Percentiles rank a stretch among this genome's conserved stretches.
Evolutionary conservation across 768 basidiomycete genomes (phyloP).

Genomic region (Inosperma sp.): DNA sequence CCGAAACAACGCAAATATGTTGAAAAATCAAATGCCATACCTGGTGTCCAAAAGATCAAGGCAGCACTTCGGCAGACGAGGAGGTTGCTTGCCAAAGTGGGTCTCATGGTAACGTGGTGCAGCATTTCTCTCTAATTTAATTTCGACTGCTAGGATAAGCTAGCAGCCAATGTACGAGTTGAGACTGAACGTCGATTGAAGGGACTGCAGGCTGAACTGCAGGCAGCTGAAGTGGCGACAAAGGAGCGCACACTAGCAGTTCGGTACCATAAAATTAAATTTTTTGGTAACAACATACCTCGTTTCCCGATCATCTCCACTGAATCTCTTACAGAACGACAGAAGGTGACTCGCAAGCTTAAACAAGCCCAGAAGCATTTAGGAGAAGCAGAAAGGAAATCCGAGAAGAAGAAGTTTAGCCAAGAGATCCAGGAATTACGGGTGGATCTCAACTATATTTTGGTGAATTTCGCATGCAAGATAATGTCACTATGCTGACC

Average conservation of each 20-base stretch:
- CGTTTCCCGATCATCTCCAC: neutral
- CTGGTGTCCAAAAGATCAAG: conserved; percentile 85
- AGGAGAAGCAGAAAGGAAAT: conserved; percentile 28
- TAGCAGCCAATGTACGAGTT: conserved; percentile 81
- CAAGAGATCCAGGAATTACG: conserved; percentile 55
- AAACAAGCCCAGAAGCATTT: conserved; percentile 59
- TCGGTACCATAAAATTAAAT: conserved; percentile 88
- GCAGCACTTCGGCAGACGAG: conserved; percentile 77
- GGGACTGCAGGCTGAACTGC: conserved; percentile 70
- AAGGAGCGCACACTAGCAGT: conserved; percentile 71
- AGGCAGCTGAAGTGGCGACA: conserved; percentile 52
- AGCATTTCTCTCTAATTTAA: neutral
- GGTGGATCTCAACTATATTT: conserved; percentile 87
- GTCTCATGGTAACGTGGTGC: conserved; percentile 7
- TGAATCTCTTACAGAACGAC: conserved; percentile 54
- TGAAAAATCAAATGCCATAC: conserved; percentile 32
- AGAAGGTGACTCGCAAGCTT: conserved; percentile 79
- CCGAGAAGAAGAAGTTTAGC: conserved; percentile 41
- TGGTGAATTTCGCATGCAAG: conserved; percentile 42
- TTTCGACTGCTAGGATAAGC: conserved; percentile 51
- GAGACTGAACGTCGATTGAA: conserved; percentile 76
- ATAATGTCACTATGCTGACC: neutral
- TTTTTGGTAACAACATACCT: conserved; percentile 66
- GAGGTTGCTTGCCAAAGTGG: conserved; percentile 75
- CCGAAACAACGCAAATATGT: conserved; percentile 22